Evolutionary conservation across 768 basidiomycete species (phyloP).

Genomic region (Pleurotus sapidus): DNA sequence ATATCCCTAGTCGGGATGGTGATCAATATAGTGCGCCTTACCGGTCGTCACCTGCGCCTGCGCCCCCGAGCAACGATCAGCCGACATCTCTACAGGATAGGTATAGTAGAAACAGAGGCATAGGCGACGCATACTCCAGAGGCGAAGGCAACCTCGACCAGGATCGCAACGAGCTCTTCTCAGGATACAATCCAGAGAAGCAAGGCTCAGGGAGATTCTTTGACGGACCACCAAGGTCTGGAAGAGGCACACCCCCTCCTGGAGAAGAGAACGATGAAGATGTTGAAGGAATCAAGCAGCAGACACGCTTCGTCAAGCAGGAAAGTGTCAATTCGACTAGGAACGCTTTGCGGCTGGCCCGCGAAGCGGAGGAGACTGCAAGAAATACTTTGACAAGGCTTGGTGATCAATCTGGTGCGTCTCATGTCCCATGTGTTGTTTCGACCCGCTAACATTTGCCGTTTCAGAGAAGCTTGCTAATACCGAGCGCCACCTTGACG

Average conservation of each 20-base stretch:
- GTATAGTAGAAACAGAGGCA: slow-evolving; percentile 48
- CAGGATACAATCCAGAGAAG: slow-evolving; percentile 67
- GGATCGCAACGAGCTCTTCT: slow-evolving; percentile 72
- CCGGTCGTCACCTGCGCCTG: neutral
- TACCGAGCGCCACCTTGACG: slow-evolving; percentile 93
- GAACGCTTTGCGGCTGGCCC: slow-evolving; percentile 89
- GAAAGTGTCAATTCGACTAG: slow-evolving; percentile 86
- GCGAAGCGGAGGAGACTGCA: slow-evolving; percentile 97
- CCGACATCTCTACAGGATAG: slow-evolving; percentile 30
- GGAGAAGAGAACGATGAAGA: slow-evolving; percentile 85
- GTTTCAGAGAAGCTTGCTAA: slow-evolving; percentile 79
- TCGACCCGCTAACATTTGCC: too few relatives aligned
- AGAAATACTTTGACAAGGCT: slow-evolving; percentile 78
- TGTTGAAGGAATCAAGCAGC: slow-evolving; percentile 92
- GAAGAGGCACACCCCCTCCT: slow-evolving; percentile 40
- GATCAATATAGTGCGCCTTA: slow-evolving; percentile 43
- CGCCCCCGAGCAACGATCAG: slow-evolving; percentile 11
- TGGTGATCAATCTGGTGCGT: slow-evolving; percentile 89
- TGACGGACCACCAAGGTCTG: slow-evolving; percentile 49
- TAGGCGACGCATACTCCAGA: slow-evolving; percentile 67
- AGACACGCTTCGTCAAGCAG: slow-evolving; percentile 87
- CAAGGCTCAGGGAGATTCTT: slow-evolving; percentile 64
- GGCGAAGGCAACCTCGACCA: slow-evolving; percentile 56
- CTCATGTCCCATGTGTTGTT: neutral
- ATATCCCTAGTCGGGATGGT: slow-evolving; percentile 68